A percentile compares a stretch with the other conserved stretches of the same genome.
Evolutionary conservation across 805 yeast species (phyloP).

Genomic region (Ogataea kodamae): DNA sequence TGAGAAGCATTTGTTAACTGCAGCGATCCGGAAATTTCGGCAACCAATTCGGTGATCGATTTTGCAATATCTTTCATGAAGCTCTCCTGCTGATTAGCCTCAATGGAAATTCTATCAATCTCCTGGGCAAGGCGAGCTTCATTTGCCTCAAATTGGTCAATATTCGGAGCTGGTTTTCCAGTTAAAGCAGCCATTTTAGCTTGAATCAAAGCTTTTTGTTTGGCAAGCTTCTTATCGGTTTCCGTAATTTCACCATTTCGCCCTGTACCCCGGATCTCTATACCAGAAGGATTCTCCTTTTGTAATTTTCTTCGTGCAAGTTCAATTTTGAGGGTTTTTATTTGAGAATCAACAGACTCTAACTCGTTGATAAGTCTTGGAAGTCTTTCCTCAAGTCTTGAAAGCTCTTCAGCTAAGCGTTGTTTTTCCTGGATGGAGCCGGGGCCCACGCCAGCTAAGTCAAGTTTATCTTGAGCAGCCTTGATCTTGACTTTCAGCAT

Average conservation of each 20-base stretch:
- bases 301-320: constrained; percentile 52
- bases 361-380: constrained; percentile 69
- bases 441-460: constrained; percentile 21
- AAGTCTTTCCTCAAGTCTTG: constrained; percentile 62
- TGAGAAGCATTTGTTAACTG: constrained; percentile 33
- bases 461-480: constrained; percentile 40
- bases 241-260: constrained; percentile 85
- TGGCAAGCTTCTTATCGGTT: constrained; percentile 74
- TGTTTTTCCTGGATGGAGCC: constrained; percentile 44
- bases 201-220: constrained; percentile 70
- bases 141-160: constrained; percentile 48
- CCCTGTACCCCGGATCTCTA: constrained; percentile 74
- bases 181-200: constrained; percentile 93
- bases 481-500: constrained; percentile 59
- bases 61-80: constrained; percentile 69
- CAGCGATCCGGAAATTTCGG: constrained; percentile 36
- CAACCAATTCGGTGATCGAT: constrained; percentile 59
- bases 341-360: constrained; percentile 60
- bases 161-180: constrained; percentile 55
- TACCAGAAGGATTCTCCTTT: constrained; percentile 64
- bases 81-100: constrained; percentile 51
- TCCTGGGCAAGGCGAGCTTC: constrained; percentile 54
- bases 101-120: constrained; percentile 47
- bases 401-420: constrained; percentile 54
- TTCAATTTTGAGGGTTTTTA: constrained; percentile 63